These are phyloP conservation scores for Sporothrix globosa DNA, from an alignment of 2,329 filamentous ascomycete genomes.

Conservation along the genomic window DNA sequence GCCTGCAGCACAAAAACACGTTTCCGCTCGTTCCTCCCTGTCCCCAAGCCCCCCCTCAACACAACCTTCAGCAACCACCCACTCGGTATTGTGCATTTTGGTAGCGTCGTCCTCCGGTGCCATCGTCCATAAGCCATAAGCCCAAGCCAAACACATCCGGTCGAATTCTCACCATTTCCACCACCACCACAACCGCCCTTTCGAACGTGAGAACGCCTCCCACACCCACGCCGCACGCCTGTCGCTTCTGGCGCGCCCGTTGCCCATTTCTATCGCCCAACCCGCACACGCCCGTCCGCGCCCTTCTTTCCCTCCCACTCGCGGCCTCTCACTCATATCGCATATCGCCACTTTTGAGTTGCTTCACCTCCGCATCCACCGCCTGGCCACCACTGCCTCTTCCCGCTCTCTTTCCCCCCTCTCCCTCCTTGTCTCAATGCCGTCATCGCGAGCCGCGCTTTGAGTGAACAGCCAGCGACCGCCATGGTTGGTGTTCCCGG, in stretches of 20 bases:
- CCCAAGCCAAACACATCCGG: slow-evolving; percentile 3
- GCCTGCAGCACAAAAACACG: slow-evolving; percentile 19
- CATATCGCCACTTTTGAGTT: slow-evolving; percentile 6
- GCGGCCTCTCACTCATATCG: background rate
- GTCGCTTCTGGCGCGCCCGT: slow-evolving; percentile 5
- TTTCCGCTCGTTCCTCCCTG: background rate
- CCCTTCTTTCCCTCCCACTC: background rate
- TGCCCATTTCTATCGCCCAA: slow-evolving; percentile 17
- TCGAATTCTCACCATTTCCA: slow-evolving; percentile 25
- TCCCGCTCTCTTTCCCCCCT: background rate
- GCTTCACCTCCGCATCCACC: background rate
- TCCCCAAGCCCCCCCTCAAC: background rate
- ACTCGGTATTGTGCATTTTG: background rate
- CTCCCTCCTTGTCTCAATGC: slow-evolving; percentile 21
- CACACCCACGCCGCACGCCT: background rate
- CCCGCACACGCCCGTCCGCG: background rate
- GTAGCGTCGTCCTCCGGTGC: slow-evolving; percentile 6
- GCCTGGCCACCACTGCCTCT: background rate
- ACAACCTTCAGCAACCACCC: slow-evolving; percentile 17
- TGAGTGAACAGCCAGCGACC: slow-evolving; percentile 28
- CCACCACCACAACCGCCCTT: background rate
- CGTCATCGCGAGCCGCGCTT: slow-evolving; percentile 30
- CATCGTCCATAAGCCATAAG: background rate
- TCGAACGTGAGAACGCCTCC: background rate
- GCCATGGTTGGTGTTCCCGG: slow-evolving; percentile 38